Percentiles rank a stretch among this genome's conserved stretches.
Conservation (phyloP, 164 flowering plant genomes). For the Stephania yunnanensis region DNA sequence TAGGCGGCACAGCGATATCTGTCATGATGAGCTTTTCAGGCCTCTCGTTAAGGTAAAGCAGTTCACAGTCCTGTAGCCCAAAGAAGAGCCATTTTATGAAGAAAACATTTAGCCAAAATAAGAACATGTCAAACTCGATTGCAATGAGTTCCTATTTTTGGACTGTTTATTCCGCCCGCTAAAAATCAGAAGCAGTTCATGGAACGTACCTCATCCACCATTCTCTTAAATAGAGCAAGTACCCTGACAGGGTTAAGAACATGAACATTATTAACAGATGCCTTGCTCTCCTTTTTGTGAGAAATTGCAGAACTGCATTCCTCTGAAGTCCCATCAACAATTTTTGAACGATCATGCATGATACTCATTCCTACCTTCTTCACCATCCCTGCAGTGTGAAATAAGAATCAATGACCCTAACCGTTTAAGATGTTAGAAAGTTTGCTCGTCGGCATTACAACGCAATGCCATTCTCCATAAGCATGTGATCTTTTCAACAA, state of each 20-base stretch:
- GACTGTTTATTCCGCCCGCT: not conserved
- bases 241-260: conserved; percentile 52
- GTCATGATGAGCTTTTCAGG: conserved; percentile 83
- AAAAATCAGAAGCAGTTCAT: not conserved
- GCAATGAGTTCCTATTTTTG: not conserved
- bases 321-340: conserved; percentile 30
- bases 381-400: conserved; percentile 48
- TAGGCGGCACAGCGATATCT: conserved; percentile 79
- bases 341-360: conserved; percentile 58
- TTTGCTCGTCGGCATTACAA: not conserved
- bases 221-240: conserved; percentile 58
- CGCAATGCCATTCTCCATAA: not conserved
- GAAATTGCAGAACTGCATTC: conserved; percentile 49
- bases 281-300: conserved; percentile 42
- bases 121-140: not conserved
- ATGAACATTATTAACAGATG: conserved; percentile 25
- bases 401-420: not conserved
- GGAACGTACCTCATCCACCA: conserved; percentile 64
- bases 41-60: conserved; percentile 68
- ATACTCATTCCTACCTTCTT: conserved; percentile 49
- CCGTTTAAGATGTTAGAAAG: not conserved
- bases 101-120: not conserved
- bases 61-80: conserved; percentile 71
- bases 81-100: not conserved
- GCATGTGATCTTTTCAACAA: not conserved